Conservation (phyloP, 2,329 filamentous ascomycete species). For the Anthostomella pinea region DNA sequence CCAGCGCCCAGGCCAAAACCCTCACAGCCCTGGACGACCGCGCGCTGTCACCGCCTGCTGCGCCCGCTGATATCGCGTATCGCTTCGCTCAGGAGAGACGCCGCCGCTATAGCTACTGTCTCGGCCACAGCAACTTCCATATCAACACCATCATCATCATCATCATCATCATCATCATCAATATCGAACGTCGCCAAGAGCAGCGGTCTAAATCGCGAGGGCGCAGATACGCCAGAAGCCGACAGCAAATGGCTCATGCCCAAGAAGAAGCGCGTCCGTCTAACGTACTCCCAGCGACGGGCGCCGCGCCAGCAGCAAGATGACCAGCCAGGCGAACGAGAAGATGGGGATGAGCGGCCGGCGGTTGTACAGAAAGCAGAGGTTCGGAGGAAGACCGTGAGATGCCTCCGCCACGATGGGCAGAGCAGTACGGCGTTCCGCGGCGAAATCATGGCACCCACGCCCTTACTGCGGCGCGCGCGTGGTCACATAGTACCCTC, state of each 20-base stretch:
- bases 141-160: conserved; percentile 2
- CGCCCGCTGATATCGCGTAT: conserved; percentile 42
- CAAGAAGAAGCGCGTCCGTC: conserved; percentile 29
- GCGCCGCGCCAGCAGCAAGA: conserved; percentile 9
- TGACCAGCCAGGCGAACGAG: conserved; percentile 5
- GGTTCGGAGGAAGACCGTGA: too few relatives aligned
- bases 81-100: conserved; percentile 36
- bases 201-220: conserved; percentile 1
- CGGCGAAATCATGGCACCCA: conserved; percentile 27
- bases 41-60: conserved; percentile 42
- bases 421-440: conserved; percentile 9
- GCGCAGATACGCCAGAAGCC: conserved; percentile 9
- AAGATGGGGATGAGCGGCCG: too few relatives aligned
- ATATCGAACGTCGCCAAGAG: neutral
- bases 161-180: conserved; percentile 2
- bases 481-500: conserved; percentile 24
- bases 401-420: too few relatives aligned
- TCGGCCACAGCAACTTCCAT: conserved; percentile 7
- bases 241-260: conserved; percentile 26
- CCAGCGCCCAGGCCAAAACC: conserved; percentile 14
- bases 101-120: too few relatives aligned
- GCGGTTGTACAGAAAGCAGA: too few relatives aligned
- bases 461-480: conserved; percentile 29
- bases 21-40: conserved; percentile 37
- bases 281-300: conserved; percentile 30